Evolutionary conservation across 2,329 filamentous ascomycete species (phyloP).

Genomic region (Cladosporium sphaerospermum): DNA sequence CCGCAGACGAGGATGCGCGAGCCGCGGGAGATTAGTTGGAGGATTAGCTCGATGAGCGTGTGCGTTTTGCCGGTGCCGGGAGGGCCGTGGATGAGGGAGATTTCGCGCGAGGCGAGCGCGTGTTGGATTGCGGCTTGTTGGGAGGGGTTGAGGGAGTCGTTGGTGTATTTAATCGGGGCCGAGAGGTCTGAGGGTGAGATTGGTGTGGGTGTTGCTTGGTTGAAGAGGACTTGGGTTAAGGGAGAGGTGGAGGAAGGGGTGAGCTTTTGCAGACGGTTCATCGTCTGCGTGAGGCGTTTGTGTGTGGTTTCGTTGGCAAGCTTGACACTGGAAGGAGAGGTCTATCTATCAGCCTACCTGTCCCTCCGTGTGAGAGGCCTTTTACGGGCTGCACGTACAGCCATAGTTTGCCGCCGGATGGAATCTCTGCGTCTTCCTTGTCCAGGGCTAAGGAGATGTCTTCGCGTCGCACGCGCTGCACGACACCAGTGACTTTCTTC

Average conservation of each 20-base stretch:
- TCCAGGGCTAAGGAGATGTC: conserved; percentile 63
- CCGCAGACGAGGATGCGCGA: conserved; percentile 85
- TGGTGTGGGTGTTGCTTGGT: conserved; percentile 49
- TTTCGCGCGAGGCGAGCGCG: conserved; percentile 70
- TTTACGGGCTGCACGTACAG: conserved; percentile 44
- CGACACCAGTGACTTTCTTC: conserved; percentile 63
- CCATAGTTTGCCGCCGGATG: conserved; percentile 51
- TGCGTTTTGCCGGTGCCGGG: conserved; percentile 97
- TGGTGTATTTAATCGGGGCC: conserved; percentile 46
- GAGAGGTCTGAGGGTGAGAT: conserved; percentile 39
- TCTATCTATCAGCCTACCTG: conserved; percentile 29
- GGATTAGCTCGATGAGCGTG: conserved; percentile 87
- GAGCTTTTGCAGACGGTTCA: conserved; percentile 53
- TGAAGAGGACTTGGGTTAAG: conserved; percentile 57
- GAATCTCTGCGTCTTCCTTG: conserved; percentile 52
- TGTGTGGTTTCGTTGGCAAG: conserved; percentile 62
- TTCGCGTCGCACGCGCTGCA: conserved; percentile 56
- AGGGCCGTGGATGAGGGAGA: conserved; percentile 88
- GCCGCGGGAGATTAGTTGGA: conserved; percentile 73
- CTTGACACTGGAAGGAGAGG: conserved; percentile 47
- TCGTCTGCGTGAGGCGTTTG: conserved; percentile 60
- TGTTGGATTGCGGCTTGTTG: conserved; percentile 67
- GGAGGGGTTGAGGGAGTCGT: conserved; percentile 53
- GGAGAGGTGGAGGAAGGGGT: conserved; percentile 49
- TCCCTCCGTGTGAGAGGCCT: neutral